Base-by-base conservation (phyloP, 2,329 filamentous ascomycete species). In the Hypoxylon sp. region DNA sequence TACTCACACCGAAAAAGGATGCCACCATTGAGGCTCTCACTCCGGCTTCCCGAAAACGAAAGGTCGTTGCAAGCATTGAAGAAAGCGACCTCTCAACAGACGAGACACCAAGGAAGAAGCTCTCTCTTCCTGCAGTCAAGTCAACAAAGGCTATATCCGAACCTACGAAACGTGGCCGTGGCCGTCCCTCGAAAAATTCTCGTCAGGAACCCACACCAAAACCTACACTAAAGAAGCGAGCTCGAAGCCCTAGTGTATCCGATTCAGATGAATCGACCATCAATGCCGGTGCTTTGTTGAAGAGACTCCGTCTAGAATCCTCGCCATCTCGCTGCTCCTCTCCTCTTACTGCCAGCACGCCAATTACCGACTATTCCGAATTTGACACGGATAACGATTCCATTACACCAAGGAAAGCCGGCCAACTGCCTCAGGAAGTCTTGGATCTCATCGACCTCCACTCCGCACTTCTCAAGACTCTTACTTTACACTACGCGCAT, bases 401-500 rank as follows among this genome's bases (percentile, higher is more conserved):
- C 11, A 51, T 48, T 8, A 51, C 64, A n/a, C 46, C 59, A 26
- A 63, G 53, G 33, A 74, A 74, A 5, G n/a, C 61, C 6, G 17
- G 37, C 22, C 57, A 64, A 44, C 81, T 90, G 4, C 87, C 86
- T 10, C 76, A 76, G 17, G 87, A 88, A 72, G 80, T 90, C 44
- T 78, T 83, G 63, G 87, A 92, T 53, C 82, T 94, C 14, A 80
- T 92, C 55, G 81, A 86, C 63, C 82, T 94, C 26, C 88, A 94
- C 77, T 83, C 83, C 44, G 85, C 90, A 10, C 92, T 94, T 72
- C 83, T 93, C 64, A 90, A 90, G 74, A 89, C 91, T 0, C 81
- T 93, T 24, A 86, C 87, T 0, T 81, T 94, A 9, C 91, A 94
- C 74, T 86, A 89, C 67, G 90, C 90, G 1, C 91, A 94, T 79